These are phyloP conservation scores for Thalassiosira livingstoniorum DNA, from an alignment of 352 stramenopile genomes.

Conservation along the genomic window DNA sequence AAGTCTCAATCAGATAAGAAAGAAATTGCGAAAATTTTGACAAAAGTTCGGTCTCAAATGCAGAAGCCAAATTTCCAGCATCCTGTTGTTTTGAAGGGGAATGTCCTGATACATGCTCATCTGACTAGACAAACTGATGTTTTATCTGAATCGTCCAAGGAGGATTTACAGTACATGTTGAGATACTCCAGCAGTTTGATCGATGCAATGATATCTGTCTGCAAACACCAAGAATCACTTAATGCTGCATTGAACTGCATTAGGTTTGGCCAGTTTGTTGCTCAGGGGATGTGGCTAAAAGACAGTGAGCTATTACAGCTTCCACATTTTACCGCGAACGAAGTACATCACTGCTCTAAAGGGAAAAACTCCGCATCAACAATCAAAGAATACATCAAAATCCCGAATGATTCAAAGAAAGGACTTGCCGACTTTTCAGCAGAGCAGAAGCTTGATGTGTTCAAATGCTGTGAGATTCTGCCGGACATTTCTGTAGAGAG, in stretches of 20 bases:
- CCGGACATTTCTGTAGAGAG: conserved; percentile 93
- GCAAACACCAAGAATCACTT: conserved; percentile 94
- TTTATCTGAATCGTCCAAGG: conserved; percentile 67
- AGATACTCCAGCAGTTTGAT: conserved; percentile 93
- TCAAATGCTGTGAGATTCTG: conserved; percentile 92
- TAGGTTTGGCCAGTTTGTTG: conserved; percentile 97
- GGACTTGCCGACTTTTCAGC: conserved; percentile 91
- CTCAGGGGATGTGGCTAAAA: conserved; percentile 96
- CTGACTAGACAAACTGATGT: conserved; percentile 89
- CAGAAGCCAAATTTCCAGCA: conserved; percentile 89
- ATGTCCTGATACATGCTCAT: conserved; percentile 95
- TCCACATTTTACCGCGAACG: conserved; percentile 87
- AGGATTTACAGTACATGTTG: conserved; percentile 96
- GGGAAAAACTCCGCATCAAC: conserved; percentile 88
- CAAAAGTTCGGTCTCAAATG: conserved; percentile 85
- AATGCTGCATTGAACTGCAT: conserved; percentile 96
- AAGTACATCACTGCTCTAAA: conserved; percentile 92
- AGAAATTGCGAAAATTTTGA: conserved; percentile 71
- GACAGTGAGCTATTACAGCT: conserved; percentile 84
- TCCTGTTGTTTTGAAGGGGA: conserved; percentile 87
- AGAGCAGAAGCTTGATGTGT: conserved; percentile 92
- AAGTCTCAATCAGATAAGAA: conserved; percentile 69
- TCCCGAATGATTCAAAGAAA: conserved; percentile 92
- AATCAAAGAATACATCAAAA: conserved; percentile 94
- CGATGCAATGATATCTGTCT: conserved; percentile 99